Conservation (phyloP, 306 rosid species). For the Cucurbita moschata region DNA sequence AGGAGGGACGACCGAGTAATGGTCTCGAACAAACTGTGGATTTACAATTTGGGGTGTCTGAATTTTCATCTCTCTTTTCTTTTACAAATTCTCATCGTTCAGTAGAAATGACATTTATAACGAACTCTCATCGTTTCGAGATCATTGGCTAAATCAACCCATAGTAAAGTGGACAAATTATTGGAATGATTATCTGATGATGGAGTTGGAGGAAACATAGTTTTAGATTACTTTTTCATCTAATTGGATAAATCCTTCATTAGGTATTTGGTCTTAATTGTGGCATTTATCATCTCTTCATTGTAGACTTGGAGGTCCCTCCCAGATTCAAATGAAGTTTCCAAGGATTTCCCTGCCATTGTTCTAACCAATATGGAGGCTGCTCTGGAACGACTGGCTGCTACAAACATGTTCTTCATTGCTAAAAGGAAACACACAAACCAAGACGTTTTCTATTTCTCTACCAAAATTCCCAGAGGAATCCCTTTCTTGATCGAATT, state of each 20-base stretch:
- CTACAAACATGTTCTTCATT: constrained; percentile 78
- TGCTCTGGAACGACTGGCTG: constrained; percentile 50
- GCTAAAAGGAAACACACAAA: constrained; percentile 80
- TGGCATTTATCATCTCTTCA: not conserved
- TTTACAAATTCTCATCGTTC: not conserved
- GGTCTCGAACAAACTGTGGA: not conserved
- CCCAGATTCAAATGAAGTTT: constrained; percentile 87
- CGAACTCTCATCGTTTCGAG: not conserved
- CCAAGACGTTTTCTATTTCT: constrained; percentile 96
- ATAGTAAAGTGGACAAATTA: not conserved
- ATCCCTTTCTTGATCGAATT: constrained; percentile 65
- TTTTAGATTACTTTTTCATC: not conserved
- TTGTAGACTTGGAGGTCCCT: constrained; percentile 95
- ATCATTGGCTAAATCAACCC: not conserved
- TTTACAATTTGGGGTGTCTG: not conserved
- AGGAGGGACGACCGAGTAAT: not conserved
- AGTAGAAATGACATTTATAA: no score
- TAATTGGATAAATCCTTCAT: not conserved
- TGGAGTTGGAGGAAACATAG: not conserved
- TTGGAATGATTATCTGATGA: not conserved
- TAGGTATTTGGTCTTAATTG: not conserved
- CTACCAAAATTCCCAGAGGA: constrained; percentile 70
- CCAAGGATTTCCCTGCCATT: constrained; percentile 57
- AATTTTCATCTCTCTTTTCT: not conserved
- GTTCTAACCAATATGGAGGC: constrained; percentile 45